Percentiles rank a stretch among this genome's conserved stretches.
These are phyloP conservation scores for Penicillium crystallinum DNA, from an alignment of 495 filamentous ascomycete genomes.

Conservation along the genomic window DNA sequence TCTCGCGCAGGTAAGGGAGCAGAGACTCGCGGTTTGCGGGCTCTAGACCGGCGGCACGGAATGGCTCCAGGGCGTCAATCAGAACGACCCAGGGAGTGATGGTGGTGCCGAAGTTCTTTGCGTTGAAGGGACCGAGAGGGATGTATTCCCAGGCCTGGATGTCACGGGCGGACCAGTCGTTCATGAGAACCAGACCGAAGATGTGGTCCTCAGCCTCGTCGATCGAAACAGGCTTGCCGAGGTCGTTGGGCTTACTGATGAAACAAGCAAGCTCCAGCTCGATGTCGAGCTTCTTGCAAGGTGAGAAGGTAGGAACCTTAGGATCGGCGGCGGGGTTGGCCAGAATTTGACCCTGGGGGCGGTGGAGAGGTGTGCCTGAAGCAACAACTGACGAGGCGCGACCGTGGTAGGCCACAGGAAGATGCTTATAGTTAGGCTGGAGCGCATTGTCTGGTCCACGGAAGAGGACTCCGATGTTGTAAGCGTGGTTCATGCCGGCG, in stretches of 20 bases:
- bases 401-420: constrained; percentile 87
- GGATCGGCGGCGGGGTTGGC: constrained; percentile 56
- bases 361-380: constrained; percentile 66
- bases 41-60: constrained; percentile 53
- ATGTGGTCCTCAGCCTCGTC: constrained; percentile 68
- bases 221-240: constrained; percentile 61
- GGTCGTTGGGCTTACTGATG: constrained; percentile 58
- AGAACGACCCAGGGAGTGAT: constrained; percentile 89
- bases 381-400: constrained; percentile 73
- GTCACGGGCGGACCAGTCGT: constrained; percentile 92
- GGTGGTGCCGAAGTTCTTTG: constrained; percentile 89
- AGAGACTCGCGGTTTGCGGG: constrained; percentile 54
- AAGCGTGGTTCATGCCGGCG: constrained; percentile 85
- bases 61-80: constrained; percentile 74
- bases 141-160: constrained; percentile 90
- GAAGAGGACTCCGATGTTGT: constrained; percentile 74
- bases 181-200: constrained; percentile 86
- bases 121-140: constrained; percentile 80
- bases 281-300: constrained; percentile 68
- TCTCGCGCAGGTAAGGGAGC: constrained; percentile 67
- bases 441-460: constrained; percentile 76
- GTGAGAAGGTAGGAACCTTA: constrained; percentile 56
- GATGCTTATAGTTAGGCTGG: constrained; percentile 84
- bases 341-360: constrained; percentile 81
- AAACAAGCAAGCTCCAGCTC: constrained; percentile 88